phyloP scores from a whole-genome alignment of 352 stramenopile genomes.

The Vaucheria bursata region DNA sequence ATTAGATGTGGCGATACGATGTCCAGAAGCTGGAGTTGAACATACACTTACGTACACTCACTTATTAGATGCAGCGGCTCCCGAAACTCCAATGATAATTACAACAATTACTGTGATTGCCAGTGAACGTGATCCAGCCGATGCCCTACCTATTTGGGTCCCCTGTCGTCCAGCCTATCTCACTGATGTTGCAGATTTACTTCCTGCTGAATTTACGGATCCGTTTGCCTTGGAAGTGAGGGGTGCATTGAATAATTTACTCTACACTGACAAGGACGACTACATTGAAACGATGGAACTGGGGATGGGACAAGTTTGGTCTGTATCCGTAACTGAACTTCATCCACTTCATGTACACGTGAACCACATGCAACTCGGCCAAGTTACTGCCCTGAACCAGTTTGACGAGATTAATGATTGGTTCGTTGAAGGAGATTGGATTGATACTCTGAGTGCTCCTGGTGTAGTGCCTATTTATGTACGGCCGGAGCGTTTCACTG shows the following conservation, averaged over 20 bases:
- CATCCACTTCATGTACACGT: slow-evolving; percentile 45
- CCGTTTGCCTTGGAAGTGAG: neutral
- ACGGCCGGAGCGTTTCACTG: neutral
- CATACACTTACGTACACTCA: neutral
- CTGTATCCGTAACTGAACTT: slow-evolving; percentile 11
- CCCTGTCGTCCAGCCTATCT: neutral
- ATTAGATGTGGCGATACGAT: neutral
- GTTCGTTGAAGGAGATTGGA: neutral
- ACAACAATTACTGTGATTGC: neutral
- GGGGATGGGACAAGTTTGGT: slow-evolving; percentile 16
- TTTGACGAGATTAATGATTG: neutral
- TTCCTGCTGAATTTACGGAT: too few relatives aligned
- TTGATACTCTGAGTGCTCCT: neutral
- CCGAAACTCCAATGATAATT: too few relatives aligned
- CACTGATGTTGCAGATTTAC: neutral
- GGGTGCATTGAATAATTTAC: neutral
- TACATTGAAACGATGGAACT: neutral
- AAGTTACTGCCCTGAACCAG: neutral
- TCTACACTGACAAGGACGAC: neutral
- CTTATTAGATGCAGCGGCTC: neutral
- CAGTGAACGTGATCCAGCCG: neutral
- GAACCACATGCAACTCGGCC: slow-evolving; percentile 33
- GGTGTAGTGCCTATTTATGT: neutral
- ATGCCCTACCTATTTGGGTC: neutral
- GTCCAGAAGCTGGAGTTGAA: neutral